Percentiles rank a stretch among this genome's conserved stretches.
Evolutionary conservation across 2,329 filamentous ascomycete genomes (phyloP).

Genomic region (Talaromyces funiculosus): DNA sequence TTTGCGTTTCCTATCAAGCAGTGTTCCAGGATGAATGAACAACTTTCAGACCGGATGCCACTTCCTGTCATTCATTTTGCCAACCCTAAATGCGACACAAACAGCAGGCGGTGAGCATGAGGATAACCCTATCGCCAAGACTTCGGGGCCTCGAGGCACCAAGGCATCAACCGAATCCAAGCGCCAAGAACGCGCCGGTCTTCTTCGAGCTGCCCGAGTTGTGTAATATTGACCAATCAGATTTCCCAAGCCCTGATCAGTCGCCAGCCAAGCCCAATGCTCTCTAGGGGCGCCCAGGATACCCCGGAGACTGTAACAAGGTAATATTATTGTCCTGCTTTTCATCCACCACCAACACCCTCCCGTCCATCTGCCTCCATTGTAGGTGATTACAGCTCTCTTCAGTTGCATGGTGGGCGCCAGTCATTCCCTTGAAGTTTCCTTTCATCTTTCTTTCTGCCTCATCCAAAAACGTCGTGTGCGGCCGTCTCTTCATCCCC

Average conservation of each 20-base stretch:
- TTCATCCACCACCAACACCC: neutral
- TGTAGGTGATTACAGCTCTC: neutral
- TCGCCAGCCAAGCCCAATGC: neutral
- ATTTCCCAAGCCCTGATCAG: neutral
- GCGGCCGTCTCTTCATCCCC: conserved; percentile 5
- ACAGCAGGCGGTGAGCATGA: conserved; percentile 1
- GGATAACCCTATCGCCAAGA: neutral
- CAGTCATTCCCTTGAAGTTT: conserved; percentile 13
- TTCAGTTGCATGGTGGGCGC: conserved; percentile 5
- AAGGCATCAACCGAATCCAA: neutral
- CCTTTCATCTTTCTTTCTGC: neutral
- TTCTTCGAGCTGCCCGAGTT: neutral
- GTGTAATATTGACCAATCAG: neutral
- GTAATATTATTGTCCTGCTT: neutral
- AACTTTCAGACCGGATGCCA: conserved; percentile 8
- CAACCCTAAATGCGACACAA: neutral
- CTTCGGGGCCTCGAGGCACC: neutral
- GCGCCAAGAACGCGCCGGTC: neutral
- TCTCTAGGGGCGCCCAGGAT: neutral
- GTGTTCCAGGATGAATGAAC: neutral
- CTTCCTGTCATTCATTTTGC: conserved; percentile 9
- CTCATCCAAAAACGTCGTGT: neutral
- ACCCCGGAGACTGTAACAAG: neutral
- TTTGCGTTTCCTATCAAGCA: neutral
- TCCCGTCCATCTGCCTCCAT: neutral